These are phyloP conservation scores for Houttuynia cordata DNA, from an alignment of 164 flowering plant genomes.

Conservation along the genomic window DNA sequence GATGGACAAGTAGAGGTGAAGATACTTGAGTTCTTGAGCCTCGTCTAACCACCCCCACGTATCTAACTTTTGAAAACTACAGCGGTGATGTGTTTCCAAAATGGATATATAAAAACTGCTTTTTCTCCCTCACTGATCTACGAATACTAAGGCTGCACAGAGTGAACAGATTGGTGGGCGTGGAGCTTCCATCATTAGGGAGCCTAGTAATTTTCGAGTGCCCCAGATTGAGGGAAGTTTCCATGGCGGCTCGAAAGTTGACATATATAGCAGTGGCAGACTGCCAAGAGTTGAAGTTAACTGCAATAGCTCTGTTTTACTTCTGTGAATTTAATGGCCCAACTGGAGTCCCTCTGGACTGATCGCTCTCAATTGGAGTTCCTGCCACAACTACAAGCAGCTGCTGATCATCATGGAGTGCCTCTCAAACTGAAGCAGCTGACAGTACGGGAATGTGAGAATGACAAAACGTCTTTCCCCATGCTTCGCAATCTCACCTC, in stretches of 20 bases:
- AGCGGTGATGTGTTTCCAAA: conserved; percentile 15
- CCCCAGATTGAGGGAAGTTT: conserved; percentile 3
- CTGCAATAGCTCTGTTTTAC: too few relatives aligned
- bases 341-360: too few relatives aligned
- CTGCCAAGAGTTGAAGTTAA: too few relatives aligned
- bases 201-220: background rate
- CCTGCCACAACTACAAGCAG: too few relatives aligned
- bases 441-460: too few relatives aligned
- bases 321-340: too few relatives aligned
- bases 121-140: conserved; percentile 4
- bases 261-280: background rate
- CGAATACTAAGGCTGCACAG: background rate
- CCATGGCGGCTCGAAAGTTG: conserved; percentile 13
- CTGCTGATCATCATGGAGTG: too few relatives aligned
- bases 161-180: too few relatives aligned
- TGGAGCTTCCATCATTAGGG: too few relatives aligned
- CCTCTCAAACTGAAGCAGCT: too few relatives aligned
- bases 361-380: too few relatives aligned
- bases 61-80: conserved; percentile 4
- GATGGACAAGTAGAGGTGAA: conserved; percentile 2
- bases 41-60: conserved; percentile 1
- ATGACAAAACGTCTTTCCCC: too few relatives aligned
- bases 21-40: conserved; percentile 20
- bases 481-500: conserved; percentile 8
- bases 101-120: conserved; percentile 20